Percentiles rank a stretch among this genome's conserved stretches.
Evolutionary conservation across 2,329 filamentous ascomycete species (phyloP).

Genomic region (Blastomyces emzantsi): DNA sequence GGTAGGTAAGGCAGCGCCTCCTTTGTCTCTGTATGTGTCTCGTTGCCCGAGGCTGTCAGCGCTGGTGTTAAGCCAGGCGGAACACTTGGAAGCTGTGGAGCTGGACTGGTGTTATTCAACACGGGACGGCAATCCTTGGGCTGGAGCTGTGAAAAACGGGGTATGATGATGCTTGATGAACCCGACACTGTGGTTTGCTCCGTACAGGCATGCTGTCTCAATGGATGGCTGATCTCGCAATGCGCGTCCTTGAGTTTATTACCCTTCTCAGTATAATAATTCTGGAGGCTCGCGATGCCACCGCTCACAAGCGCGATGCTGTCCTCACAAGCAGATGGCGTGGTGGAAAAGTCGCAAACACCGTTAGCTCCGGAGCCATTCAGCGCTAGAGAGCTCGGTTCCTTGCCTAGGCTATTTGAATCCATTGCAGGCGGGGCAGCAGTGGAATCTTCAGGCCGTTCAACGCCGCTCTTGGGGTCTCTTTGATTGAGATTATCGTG

Average conservation of each 20-base stretch:
- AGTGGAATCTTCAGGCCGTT: background rate
- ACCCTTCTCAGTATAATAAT: background rate
- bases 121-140: background rate
- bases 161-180: background rate
- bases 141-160: background rate
- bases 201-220: background rate
- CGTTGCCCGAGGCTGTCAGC: background rate
- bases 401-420: background rate
- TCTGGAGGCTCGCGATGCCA: background rate
- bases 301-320: background rate
- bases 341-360: background rate
- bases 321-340: background rate
- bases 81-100: background rate
- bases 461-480: background rate
- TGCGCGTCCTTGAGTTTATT: background rate
- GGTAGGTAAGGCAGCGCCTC: background rate
- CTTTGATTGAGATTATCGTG: background rate
- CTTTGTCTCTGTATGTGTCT: conserved; percentile 4
- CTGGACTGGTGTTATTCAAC: background rate
- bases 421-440: too few species aligned
- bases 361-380: background rate
- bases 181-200: background rate
- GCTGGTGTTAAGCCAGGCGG: background rate
- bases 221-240: background rate
- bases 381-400: background rate